Percentiles rank a stretch among this genome's conserved stretches.
These are phyloP conservation scores for Leccinum sublutescens DNA, from an alignment of 768 basidiomycete genomes.

Conservation along the genomic window DNA sequence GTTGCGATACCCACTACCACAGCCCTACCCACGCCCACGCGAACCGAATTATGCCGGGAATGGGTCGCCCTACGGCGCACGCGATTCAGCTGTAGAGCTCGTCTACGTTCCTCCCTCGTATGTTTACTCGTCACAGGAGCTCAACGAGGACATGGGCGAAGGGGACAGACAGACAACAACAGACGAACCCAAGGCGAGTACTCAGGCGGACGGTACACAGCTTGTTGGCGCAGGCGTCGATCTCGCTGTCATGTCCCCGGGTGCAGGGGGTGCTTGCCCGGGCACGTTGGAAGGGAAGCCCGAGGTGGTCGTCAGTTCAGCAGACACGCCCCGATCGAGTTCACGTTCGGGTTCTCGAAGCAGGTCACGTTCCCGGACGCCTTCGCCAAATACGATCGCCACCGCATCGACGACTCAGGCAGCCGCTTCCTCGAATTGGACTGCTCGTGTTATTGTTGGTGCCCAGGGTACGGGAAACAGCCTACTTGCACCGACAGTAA, in stretches of 20 bases:
- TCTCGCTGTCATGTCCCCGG: constrained; percentile 10
- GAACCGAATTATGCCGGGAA: constrained; percentile 8
- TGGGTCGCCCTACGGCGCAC: constrained; percentile 25
- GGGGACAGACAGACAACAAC: constrained; percentile 15
- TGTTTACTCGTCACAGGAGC: constrained; percentile 17
- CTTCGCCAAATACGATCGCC: constrained; percentile 36
- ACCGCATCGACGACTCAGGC: constrained; percentile 10
- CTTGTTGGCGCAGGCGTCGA: constrained; percentile 20
- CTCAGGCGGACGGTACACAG: constrained; percentile 17
- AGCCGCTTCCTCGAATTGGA: constrained; percentile 8
- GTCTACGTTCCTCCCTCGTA: constrained; percentile 65
- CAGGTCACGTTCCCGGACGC: constrained; percentile 44
- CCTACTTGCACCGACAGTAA: constrained; percentile 28
- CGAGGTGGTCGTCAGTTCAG: constrained; percentile 37
- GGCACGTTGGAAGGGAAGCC: constrained; percentile 17
- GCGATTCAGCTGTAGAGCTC: constrained; percentile 60
- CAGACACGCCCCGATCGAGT: constrained; percentile 33
- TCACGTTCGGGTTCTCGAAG: constrained; percentile 34
- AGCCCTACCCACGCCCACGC: constrained; percentile 6
- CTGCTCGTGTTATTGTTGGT: constrained; percentile 7
- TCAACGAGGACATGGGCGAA: constrained; percentile 19
- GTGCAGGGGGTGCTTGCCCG: constrained; percentile 17
- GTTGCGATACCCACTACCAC: constrained; percentile 10
- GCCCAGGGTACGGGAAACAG: constrained; percentile 19
- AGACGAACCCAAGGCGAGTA: background rate